Base-by-base conservation (phyloP, 805 yeast species). In the Metschnikowia amazonensis region DNA sequence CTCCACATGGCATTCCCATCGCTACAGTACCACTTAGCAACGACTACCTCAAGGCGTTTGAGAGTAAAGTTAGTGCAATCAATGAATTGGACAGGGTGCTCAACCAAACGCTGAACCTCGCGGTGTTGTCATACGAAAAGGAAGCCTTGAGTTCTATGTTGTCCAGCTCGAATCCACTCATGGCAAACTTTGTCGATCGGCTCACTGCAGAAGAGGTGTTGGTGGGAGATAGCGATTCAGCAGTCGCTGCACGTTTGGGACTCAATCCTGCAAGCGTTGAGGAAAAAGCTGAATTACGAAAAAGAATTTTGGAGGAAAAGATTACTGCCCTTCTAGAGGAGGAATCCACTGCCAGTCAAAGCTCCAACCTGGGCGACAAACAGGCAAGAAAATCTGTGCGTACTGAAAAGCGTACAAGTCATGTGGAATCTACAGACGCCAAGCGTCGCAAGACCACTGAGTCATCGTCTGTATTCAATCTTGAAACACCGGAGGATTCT, bases 201-300 rank as follows among this genome's bases (percentile, higher is more conserved):
- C 64, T 65, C 18, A 63, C 68, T 13, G 60, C 69, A 17, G 72
- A 68, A 46, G 69, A 64, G 44, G 57, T 66, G 21, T 55, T 65
- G 44, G 38, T 45, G 13, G 46, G 42, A 14, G 48, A 36, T 24
- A 42, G 40, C 27, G 47, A 25, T 17, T 39, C 44, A 3, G 47
- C 48, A 11, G 44, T 48, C 16, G 39, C 47, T 14, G 44, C 49
- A 1, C 46, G 53, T 20, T 23, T 30, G 13, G 38, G 36, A n/a
- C 21, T n/a, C n/a, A 43, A 30, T 13, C 43, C 40, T 6, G 18
- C 39, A 13, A 45, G 34, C 30, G 20, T 32, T 13, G 38, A 33
- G 2, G 45, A 41, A 17, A 28, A 28, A 10, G 5, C 27, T 9
- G 41, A 21, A 11, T 29, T 37, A 14, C 45, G 54, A 16, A 38